phyloP scores from a whole-genome alignment of 108 stramenopile species.

The Ochromonas danica region DNA sequence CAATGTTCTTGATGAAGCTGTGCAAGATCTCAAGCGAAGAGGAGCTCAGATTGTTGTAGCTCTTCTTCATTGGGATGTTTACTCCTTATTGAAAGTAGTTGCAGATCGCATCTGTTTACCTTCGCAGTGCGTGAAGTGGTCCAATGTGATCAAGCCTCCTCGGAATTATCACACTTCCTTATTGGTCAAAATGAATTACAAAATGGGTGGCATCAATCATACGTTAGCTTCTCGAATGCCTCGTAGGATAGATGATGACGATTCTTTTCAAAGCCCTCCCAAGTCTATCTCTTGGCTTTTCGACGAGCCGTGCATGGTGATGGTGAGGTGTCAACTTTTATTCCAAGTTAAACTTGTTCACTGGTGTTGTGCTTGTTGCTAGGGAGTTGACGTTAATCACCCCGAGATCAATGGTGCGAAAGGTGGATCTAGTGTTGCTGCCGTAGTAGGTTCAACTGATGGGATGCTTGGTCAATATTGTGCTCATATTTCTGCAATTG shows the following conservation, averaged over 20 bases:
- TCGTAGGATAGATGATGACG: background rate
- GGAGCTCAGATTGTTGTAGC: background rate
- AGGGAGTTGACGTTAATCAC: slow-evolving; percentile 24
- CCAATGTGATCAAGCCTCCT: background rate
- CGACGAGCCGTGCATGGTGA: slow-evolving; percentile 27
- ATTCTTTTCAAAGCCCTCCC: slow-evolving; percentile 10
- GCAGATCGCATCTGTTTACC: background rate
- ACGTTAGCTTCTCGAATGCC: slow-evolving; percentile 22
- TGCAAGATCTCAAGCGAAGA: background rate
- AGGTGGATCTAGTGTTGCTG: background rate
- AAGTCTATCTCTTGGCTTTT: slow-evolving; percentile 23
- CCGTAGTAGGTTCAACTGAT: slow-evolving; percentile 24
- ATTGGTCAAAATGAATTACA: slow-evolving; percentile 22
- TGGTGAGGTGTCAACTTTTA: too few species aligned
- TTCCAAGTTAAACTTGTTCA: too few species aligned
- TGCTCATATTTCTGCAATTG: background rate
- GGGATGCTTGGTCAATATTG: slow-evolving; percentile 8
- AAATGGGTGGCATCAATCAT: slow-evolving; percentile 30
- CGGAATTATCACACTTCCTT: background rate
- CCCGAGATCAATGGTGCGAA: background rate
- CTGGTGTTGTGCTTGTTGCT: too few species aligned
- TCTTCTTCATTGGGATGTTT: background rate
- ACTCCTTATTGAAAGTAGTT: background rate
- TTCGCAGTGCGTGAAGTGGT: slow-evolving; percentile 24
- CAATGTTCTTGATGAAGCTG: background rate